A percentile compares a stretch with the other conserved stretches of the same genome.
Evolutionary conservation across 495 filamentous ascomycete species (phyloP).

Genomic region (Aspergillus avenaceus): DNA sequence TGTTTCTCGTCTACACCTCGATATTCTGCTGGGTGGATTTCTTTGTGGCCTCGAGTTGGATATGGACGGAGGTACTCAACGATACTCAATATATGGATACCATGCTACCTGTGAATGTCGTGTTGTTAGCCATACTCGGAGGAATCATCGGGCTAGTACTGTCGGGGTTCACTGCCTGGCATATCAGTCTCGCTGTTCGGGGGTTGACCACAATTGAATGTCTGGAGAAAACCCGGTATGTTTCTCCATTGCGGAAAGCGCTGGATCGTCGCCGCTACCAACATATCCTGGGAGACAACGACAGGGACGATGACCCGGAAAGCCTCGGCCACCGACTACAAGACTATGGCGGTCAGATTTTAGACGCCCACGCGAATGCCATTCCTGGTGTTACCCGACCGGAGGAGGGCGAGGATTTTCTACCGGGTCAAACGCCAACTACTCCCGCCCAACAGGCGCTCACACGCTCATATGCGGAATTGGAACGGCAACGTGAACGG

Average conservation of each 20-base stretch:
- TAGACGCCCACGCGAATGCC: constrained; percentile 78
- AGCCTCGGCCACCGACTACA: constrained; percentile 55
- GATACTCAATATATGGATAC: constrained; percentile 59
- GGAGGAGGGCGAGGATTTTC: constrained; percentile 70
- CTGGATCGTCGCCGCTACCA: constrained; percentile 59
- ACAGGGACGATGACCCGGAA: constrained; percentile 52
- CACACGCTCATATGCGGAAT: constrained; percentile 60
- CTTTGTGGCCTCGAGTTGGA: constrained; percentile 64
- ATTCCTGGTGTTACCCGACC: constrained; percentile 74
- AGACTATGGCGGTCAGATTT: constrained; percentile 68
- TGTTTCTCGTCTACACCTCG: constrained; percentile 89
- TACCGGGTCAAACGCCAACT: constrained; percentile 17
- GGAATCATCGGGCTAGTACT: constrained; percentile 91
- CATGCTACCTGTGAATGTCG: constrained; percentile 83
- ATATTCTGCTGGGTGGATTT: constrained; percentile 84
- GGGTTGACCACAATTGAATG: constrained; percentile 93
- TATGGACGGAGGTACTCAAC: constrained; percentile 73
- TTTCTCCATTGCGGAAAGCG: constrained; percentile 67
- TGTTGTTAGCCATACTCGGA: constrained; percentile 77
- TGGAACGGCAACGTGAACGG: constrained; percentile 67
- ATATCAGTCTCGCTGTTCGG: constrained; percentile 72
- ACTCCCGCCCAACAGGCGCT: constrained; percentile 47
- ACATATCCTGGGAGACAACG: constrained; percentile 19
- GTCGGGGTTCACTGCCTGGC: constrained; percentile 87
- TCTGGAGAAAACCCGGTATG: constrained; percentile 89